phyloP scores from a whole-genome alignment of 768 basidiomycete species.

The Gymnopilus junonius region DNA sequence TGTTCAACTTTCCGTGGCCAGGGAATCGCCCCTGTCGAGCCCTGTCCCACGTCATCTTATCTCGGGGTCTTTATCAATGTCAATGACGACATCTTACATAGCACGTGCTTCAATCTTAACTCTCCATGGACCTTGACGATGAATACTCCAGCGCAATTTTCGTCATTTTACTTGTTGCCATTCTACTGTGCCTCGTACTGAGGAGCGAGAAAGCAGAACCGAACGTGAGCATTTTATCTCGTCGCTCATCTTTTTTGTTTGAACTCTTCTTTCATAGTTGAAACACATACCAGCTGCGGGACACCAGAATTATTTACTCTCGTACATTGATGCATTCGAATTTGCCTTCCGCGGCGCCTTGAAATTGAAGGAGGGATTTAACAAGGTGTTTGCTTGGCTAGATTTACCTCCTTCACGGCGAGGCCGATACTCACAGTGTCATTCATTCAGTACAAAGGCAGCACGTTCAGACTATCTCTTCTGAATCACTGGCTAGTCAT shows the following conservation, averaged over 20 bases:
- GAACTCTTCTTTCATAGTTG: constrained; percentile 20
- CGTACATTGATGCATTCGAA: constrained; percentile 26
- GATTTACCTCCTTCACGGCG: background rate
- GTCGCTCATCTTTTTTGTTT: background rate
- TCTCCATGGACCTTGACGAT: constrained; percentile 6
- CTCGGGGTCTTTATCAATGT: background rate
- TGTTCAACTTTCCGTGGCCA: background rate
- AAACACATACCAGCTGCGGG: constrained; percentile 31
- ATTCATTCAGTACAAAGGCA: constrained; percentile 15
- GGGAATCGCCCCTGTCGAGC: constrained; percentile 6
- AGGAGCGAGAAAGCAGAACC: constrained; percentile 12
- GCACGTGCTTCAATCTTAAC: background rate
- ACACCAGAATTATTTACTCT: constrained; percentile 17
- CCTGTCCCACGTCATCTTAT: constrained; percentile 21
- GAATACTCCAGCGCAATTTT: constrained; percentile 11
- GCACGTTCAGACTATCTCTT: constrained; percentile 31
- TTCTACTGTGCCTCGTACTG: background rate
- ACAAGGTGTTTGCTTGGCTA: constrained; percentile 17
- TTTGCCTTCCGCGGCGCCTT: constrained; percentile 16
- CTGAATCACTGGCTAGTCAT: constrained; percentile 44
- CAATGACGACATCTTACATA: background rate
- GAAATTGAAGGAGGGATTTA: constrained; percentile 23
- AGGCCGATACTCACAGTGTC: background rate
- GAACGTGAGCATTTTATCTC: constrained; percentile 7
- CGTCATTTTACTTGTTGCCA: background rate